A percentile compares a stretch with the other conserved stretches of the same genome.
Conservation (phyloP, 441 rosid genomes). For the Erodium moschatum region DNA sequence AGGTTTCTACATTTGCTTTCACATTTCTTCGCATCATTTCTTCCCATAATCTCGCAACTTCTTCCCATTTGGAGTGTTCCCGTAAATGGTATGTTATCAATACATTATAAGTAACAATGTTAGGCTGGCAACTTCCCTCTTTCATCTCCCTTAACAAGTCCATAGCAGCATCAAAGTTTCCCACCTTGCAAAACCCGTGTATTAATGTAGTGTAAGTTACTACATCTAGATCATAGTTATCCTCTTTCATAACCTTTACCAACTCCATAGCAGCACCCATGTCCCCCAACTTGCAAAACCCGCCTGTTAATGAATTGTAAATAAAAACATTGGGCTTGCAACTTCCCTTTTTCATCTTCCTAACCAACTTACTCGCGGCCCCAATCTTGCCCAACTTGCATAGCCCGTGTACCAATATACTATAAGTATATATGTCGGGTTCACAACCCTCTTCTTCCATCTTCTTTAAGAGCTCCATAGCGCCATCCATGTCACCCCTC, state of each 20-base stretch:
- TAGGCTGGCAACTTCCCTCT: neutral
- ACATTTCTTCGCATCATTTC: neutral
- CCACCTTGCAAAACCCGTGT: neutral
- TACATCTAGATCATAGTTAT: neutral
- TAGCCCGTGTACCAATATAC: neutral
- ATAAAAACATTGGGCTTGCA: neutral
- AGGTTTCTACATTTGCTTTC: neutral
- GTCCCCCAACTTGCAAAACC: neutral
- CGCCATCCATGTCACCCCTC: neutral
- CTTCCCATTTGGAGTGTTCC: neutral
- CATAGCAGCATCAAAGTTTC: neutral
- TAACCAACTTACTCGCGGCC: neutral
- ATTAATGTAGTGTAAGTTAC: conserved; percentile 1
- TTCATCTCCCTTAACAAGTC: conserved; percentile 2
- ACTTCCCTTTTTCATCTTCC: neutral
- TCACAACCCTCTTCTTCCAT: neutral
- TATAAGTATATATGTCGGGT: neutral
- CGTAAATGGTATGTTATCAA: neutral
- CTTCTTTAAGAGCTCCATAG: neutral
- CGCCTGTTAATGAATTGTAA: neutral
- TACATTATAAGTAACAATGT: neutral
- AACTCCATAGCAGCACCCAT: neutral
- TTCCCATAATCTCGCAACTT: neutral
- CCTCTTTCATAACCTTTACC: neutral
- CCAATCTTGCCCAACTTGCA: neutral